A percentile compares a stretch with the other conserved stretches of the same genome.
Evolutionary conservation across 1,284 basidiomycete genomes (phyloP).

Genomic region (Ceratobasidium sp.): DNA sequence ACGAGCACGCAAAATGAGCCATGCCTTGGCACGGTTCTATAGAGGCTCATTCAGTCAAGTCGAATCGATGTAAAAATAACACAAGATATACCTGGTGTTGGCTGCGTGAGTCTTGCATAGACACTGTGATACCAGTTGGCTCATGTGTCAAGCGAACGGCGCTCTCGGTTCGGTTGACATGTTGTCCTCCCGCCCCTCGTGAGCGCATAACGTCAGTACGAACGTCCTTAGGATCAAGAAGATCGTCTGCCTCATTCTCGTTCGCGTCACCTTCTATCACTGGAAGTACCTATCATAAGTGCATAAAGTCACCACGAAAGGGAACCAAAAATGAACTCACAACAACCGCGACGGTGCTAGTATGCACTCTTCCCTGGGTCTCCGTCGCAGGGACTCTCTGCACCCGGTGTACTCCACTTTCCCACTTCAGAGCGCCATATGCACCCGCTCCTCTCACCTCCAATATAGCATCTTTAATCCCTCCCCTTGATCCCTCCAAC

Average conservation of each 20-base stretch:
- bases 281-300: slow-evolving; percentile 75
- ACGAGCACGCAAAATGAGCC: slow-evolving; percentile 85
- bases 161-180: slow-evolving; percentile 99
- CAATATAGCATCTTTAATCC: slow-evolving; percentile 86
- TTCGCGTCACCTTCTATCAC: slow-evolving; percentile 71
- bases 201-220: slow-evolving; percentile 94
- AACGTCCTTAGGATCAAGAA: slow-evolving; percentile 87
- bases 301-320: slow-evolving; percentile 16
- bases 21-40: slow-evolving; percentile 89
- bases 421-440: slow-evolving; percentile 86
- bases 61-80: not conserved
- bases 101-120: slow-evolving; percentile 97
- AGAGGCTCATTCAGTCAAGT: not conserved
- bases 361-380: slow-evolving; percentile 88
- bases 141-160: slow-evolving; percentile 96
- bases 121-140: slow-evolving; percentile 94
- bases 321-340: slow-evolving; percentile 61
- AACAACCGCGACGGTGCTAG: slow-evolving; percentile 90
- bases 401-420: slow-evolving; percentile 96
- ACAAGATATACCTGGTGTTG: slow-evolving; percentile 82
- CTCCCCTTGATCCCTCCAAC: slow-evolving; percentile 63
- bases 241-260: slow-evolving; percentile 61
- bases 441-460: slow-evolving; percentile 83
- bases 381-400: slow-evolving; percentile 95
- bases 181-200: slow-evolving; percentile 95